Percentiles rank a stretch among this genome's conserved stretches.
Evolutionary conservation across 257 asterid species (phyloP).

Genomic region (Asclepias syriaca): DNA sequence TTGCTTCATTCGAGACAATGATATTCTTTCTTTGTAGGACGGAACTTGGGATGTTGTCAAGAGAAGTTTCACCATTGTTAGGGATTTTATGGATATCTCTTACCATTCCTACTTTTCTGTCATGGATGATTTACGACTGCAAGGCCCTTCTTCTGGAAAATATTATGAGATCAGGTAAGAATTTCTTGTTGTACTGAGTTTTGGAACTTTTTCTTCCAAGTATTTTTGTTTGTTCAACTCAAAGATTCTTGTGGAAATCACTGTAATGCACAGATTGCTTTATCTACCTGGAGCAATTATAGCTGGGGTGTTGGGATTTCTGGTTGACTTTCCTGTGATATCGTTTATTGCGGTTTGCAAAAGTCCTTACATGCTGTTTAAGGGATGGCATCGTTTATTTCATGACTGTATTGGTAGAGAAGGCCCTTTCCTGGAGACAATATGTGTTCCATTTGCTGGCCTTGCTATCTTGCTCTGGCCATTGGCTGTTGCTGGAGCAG

Average conservation of each 20-base stretch:
- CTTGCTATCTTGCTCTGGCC: constrained; percentile 97
- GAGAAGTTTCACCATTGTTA: constrained; percentile 63
- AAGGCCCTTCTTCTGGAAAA: constrained; percentile 50
- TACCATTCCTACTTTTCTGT: constrained; percentile 67
- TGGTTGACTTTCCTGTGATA: constrained; percentile 60
- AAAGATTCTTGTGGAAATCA: background rate
- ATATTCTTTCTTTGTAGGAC: constrained; percentile 50
- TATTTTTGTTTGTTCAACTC: background rate
- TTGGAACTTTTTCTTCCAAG: constrained; percentile 6
- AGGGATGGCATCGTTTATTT: constrained; percentile 90
- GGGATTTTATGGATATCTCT: constrained; percentile 73
- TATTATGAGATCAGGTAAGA: constrained; percentile 74
- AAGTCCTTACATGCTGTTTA: constrained; percentile 79
- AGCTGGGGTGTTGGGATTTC: constrained; percentile 57
- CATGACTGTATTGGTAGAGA: constrained; percentile 96
- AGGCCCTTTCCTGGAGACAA: constrained; percentile 93
- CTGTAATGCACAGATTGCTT: constrained; percentile 55
- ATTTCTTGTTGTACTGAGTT: background rate
- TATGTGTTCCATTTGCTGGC: constrained; percentile 94
- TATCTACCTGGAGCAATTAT: constrained; percentile 61
- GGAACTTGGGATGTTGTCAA: constrained; percentile 68
- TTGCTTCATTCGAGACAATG: constrained; percentile 9
- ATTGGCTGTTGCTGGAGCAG: constrained; percentile 81
- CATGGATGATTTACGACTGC: constrained; percentile 61
- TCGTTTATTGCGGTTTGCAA: constrained; percentile 56